These are phyloP conservation scores for Yamadazyma pseudoaaseri DNA, from an alignment of 1,139 yeast species.

Conservation along the genomic window DNA sequence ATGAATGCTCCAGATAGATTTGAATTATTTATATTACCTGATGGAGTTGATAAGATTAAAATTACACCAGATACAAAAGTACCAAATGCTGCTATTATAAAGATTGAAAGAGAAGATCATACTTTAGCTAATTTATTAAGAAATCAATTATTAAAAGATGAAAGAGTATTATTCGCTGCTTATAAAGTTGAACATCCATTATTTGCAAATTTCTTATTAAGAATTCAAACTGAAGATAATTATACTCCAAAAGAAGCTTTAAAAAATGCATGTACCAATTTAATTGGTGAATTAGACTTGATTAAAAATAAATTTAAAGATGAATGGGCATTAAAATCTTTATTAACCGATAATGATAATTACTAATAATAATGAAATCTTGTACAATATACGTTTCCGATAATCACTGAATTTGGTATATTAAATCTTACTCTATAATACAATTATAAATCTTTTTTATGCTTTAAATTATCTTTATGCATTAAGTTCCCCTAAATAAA, in stretches of 20 bases:
- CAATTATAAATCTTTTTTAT: conserved; percentile 5
- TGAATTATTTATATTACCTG: conserved; percentile 94
- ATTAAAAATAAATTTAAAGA: conserved; percentile 77
- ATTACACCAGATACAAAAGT: conserved; percentile 93
- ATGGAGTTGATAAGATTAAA: conserved; percentile 88
- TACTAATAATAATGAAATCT: conserved; percentile 4
- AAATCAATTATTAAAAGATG: conserved; percentile 82
- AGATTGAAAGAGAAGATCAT: conserved; percentile 96
- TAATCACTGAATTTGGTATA: conserved; percentile 2
- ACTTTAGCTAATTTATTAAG: conserved; percentile 89
- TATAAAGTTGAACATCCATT: conserved; percentile 97
- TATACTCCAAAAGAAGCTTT: conserved; percentile 89
- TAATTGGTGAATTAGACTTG: conserved; percentile 75
- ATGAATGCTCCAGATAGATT: conserved; percentile 99
- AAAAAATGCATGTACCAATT: conserved; percentile 80
- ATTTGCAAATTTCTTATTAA: conserved; percentile 89
- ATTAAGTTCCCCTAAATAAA: conserved; percentile 18
- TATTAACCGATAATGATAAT: conserved; percentile 58
- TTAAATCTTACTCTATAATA: conserved; percentile 12
- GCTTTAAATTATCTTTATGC: conserved; percentile 1
- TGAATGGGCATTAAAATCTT: conserved; percentile 90
- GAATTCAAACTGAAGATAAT: conserved; percentile 95
- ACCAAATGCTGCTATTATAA: conserved; percentile 90
- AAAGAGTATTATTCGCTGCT: conserved; percentile 89
- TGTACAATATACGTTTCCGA: not conserved